phyloP scores from a whole-genome alignment of 106 monocot genomes.

The Dendrobium catenatum region DNA sequence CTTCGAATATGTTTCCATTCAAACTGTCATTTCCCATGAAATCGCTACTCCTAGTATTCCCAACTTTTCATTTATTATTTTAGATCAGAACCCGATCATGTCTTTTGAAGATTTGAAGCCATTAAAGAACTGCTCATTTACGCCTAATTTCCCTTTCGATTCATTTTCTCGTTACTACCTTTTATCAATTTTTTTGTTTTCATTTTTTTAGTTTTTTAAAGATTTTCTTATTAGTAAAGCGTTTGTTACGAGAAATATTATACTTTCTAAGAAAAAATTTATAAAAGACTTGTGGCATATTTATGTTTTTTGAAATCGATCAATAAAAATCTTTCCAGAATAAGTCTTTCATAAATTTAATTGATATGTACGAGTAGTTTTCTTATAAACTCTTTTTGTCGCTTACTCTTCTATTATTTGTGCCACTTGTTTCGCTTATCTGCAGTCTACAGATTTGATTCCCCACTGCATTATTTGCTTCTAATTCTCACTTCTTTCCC shows the following conservation, averaged over 20 bases:
- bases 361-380: not conserved
- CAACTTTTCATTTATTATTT: not conserved
- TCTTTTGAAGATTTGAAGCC: not conserved
- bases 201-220: not conserved
- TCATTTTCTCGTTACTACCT: not conserved
- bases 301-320: not conserved
- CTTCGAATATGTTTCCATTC: not conserved
- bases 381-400: not conserved
- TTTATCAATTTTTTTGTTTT: not conserved
- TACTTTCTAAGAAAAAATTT: no score
- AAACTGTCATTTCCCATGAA: not conserved
- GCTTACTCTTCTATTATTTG: no score
- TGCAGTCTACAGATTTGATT: not conserved
- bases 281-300: no score
- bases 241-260: no score
- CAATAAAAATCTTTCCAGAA: not conserved
- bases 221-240: not conserved
- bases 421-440: no score
- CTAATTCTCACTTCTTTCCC: not conserved
- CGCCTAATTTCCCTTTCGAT: not conserved
- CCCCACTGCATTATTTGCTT: not conserved
- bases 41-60: not conserved
- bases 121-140: not conserved
- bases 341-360: not conserved
- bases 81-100: conserved; percentile 1